Conservation (phyloP, 1,284 basidiomycete species). For the Puccinia novopanici region DNA sequence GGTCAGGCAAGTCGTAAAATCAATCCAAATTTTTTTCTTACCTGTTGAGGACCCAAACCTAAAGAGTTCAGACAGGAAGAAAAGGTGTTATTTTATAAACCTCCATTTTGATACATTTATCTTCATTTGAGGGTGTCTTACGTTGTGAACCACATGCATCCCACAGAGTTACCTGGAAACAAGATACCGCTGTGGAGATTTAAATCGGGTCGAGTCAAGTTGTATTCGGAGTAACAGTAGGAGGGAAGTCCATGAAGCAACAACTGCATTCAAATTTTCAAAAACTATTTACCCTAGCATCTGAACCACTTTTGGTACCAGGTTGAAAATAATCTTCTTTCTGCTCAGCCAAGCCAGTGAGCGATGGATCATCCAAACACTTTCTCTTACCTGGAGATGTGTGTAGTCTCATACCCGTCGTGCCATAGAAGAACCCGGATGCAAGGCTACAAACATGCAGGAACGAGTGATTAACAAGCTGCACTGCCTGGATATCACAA, state of each 20-base stretch:
- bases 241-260: background rate
- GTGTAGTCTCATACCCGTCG: slow-evolving; percentile 35
- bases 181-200: slow-evolving; percentile 30
- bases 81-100: background rate
- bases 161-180: slow-evolving; percentile 49
- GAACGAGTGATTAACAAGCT: background rate
- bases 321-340: background rate
- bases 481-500: background rate
- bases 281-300: slow-evolving; percentile 40
- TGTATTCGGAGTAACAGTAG: background rate
- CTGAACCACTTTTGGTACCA: slow-evolving; percentile 26
- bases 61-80: background rate
- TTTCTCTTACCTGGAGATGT: slow-evolving; percentile 35
- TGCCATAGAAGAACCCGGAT: slow-evolving; percentile 48
- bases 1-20: background rate
- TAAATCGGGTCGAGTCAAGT: background rate
- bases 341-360: background rate
- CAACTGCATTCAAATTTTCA: background rate
- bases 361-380: background rate
- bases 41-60: slow-evolving; percentile 49
- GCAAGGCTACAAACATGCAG: slow-evolving; percentile 32
- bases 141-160: slow-evolving; percentile 46
- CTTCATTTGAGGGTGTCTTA: background rate
- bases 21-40: background rate
- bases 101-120: background rate